Conservation (phyloP, 2,329 filamentous ascomycete genomes). For the Fusarium staphyleae region DNA sequence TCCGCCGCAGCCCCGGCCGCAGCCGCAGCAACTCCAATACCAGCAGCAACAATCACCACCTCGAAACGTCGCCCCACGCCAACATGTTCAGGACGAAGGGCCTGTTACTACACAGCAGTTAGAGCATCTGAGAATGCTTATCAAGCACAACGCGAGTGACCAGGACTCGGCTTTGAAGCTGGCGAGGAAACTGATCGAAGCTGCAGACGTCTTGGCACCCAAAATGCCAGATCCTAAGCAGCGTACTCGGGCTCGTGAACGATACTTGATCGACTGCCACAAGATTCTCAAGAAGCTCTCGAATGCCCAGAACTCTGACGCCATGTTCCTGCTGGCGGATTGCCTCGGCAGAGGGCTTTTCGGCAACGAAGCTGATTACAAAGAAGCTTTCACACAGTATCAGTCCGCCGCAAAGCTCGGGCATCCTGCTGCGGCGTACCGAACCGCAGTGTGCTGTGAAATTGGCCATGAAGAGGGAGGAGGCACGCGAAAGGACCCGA, state of each 20-base stretch:
- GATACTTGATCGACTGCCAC: constrained; percentile 83
- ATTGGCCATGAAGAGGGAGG: constrained; percentile 94
- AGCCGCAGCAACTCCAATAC: constrained; percentile 44
- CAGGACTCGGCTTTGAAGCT: constrained; percentile 74
- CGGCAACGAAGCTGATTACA: constrained; percentile 80
- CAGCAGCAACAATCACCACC: constrained; percentile 47
- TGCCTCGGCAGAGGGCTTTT: constrained; percentile 83
- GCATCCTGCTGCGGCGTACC: constrained; percentile 86
- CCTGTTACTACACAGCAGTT: constrained; percentile 81
- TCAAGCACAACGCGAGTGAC: constrained; percentile 76
- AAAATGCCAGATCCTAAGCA: constrained; percentile 72
- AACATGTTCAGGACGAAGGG: constrained; percentile 42
- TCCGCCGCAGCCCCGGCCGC: constrained; percentile 36
- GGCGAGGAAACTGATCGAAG: constrained; percentile 86
- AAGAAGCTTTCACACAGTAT: constrained; percentile 92
- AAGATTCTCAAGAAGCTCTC: constrained; percentile 92
- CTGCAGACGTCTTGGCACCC: constrained; percentile 75
- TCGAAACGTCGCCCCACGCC: constrained; percentile 31
- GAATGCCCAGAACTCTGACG: constrained; percentile 75
- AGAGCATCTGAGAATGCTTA: constrained; percentile 72
- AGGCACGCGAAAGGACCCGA: constrained; percentile 86
- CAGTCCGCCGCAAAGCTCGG: constrained; percentile 91
- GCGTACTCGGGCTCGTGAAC: constrained; percentile 78
- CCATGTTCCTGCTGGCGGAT: constrained; percentile 94
- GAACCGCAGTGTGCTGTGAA: constrained; percentile 96